Conservation (phyloP, 2,329 filamentous ascomycete genomes). For the Fusarium napiforme region DNA sequence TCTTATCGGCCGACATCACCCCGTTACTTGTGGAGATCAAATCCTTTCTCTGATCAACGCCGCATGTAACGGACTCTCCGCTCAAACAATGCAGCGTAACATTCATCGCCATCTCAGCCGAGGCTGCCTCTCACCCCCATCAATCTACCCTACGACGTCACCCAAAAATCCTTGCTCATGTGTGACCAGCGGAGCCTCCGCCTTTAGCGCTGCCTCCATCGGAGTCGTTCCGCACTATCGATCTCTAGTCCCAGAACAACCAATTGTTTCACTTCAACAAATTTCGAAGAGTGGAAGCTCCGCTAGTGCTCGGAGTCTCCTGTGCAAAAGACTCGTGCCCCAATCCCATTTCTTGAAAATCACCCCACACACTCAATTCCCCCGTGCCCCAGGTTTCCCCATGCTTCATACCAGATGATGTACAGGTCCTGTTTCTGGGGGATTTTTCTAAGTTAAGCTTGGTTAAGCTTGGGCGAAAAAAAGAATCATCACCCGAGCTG, state of each 20-base stretch:
- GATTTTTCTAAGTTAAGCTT: background rate
- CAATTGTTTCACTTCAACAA: background rate
- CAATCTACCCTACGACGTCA: background rate
- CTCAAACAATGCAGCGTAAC: background rate
- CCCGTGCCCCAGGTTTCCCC: conserved; percentile 31
- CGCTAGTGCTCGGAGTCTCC: conserved; percentile 18
- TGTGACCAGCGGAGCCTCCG: conserved; percentile 27
- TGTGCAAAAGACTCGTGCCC: background rate
- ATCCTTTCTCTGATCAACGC: background rate
- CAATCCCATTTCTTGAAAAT: conserved; percentile 17
- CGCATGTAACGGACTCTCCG: conserved; percentile 3
- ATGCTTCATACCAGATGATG: conserved; percentile 7
- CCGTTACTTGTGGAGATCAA: conserved; percentile 12
- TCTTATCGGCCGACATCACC: background rate
- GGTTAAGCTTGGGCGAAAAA: background rate
- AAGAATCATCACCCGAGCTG: background rate
- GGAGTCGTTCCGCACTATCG: conserved; percentile 14
- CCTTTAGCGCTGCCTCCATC: background rate
- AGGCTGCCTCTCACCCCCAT: background rate
- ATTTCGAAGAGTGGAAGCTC: background rate
- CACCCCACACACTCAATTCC: conserved; percentile 26
- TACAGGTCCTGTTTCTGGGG: conserved; percentile 8
- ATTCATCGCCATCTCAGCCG: background rate
- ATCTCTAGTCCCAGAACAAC: accelerated
- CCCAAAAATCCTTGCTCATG: background rate